These are phyloP conservation scores for Saccharomycopsis oosterbeekiorum DNA, from an alignment of 805 yeast genomes.

Conservation along the genomic window DNA sequence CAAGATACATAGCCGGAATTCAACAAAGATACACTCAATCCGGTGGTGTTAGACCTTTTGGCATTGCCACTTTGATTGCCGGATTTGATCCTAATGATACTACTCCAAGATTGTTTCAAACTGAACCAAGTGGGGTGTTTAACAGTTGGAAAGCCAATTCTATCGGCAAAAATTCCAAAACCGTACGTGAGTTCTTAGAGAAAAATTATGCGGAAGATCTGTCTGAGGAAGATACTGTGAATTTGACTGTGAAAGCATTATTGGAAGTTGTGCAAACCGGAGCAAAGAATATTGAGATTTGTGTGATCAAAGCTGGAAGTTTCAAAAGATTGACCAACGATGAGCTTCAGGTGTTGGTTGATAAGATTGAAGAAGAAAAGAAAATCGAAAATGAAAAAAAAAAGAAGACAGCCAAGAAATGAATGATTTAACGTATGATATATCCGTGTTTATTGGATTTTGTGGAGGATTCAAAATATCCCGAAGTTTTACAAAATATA, in stretches of 20 bases:
- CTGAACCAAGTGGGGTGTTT: constrained; percentile 96
- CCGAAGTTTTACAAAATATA: not conserved
- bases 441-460: too few relatives aligned
- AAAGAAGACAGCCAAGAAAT: constrained; percentile 31
- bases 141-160: constrained; percentile 98
- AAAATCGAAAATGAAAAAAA: constrained; percentile 72
- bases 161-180: constrained; percentile 89
- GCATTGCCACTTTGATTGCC: constrained; percentile 88
- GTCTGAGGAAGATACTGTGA: constrained; percentile 63
- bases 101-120: constrained; percentile 77
- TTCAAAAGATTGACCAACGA: constrained; percentile 56
- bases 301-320: constrained; percentile 64
- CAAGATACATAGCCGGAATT: constrained; percentile 94
- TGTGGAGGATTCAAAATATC: not conserved
- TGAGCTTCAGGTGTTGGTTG: constrained; percentile 64
- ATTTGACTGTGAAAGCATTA: constrained; percentile 74
- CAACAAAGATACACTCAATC: constrained; percentile 96
- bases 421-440: not conserved
- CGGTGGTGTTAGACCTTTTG: constrained; percentile 98
- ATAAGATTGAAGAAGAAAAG: constrained; percentile 80
- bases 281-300: constrained; percentile 89
- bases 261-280: constrained; percentile 98
- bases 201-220: constrained; percentile 62
- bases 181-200: constrained; percentile 91
- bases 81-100: constrained; percentile 86